Percentiles rank a stretch among this genome's conserved stretches.
phyloP scores from a whole-genome alignment of 768 basidiomycete genomes.

The Suillus occidentalis region DNA sequence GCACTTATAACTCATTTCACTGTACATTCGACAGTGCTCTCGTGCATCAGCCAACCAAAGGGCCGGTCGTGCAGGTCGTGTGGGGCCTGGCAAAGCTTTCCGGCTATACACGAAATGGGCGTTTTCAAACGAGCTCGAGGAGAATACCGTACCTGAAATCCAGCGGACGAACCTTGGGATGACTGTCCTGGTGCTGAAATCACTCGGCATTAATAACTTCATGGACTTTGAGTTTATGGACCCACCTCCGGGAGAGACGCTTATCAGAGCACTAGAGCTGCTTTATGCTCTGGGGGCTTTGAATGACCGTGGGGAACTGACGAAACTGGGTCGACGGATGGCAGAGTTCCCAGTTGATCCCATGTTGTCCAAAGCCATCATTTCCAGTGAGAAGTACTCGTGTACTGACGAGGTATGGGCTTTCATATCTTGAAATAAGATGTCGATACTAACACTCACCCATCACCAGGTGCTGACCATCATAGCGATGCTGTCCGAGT shows the following conservation, averaged over 20 bases:
- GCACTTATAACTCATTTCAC: not conserved
- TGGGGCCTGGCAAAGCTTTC: conserved; percentile 97
- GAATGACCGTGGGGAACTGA: conserved; percentile 94
- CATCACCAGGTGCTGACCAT: conserved; percentile 81
- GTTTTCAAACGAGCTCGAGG: conserved; percentile 91
- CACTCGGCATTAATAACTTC: conserved; percentile 96
- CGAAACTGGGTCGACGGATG: conserved; percentile 96
- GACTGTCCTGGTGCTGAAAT: conserved; percentile 94
- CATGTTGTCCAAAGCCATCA: conserved; percentile 94
- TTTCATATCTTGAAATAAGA: not conserved
- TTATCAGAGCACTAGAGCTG: conserved; percentile 91
- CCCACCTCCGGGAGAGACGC: conserved; percentile 95
- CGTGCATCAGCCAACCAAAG: conserved; percentile 96
- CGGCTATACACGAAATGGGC: conserved; percentile 99
- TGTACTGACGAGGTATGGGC: conserved; percentile 93
- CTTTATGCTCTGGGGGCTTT: conserved; percentile 95
- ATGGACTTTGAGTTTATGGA: conserved; percentile 99
- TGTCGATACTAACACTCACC: not conserved
- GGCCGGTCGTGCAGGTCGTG: conserved; percentile 95
- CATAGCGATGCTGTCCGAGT: conserved; percentile 96
- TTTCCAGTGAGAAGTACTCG: conserved; percentile 89
- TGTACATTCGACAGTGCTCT: conserved; percentile 64
- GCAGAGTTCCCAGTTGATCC: conserved; percentile 99
- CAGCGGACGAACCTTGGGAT: conserved; percentile 97
- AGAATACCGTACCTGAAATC: conserved; percentile 97